phyloP scores from a whole-genome alignment of 225 moss, liverwort and hornwort species.

The Antitrichia curtipendula region DNA sequence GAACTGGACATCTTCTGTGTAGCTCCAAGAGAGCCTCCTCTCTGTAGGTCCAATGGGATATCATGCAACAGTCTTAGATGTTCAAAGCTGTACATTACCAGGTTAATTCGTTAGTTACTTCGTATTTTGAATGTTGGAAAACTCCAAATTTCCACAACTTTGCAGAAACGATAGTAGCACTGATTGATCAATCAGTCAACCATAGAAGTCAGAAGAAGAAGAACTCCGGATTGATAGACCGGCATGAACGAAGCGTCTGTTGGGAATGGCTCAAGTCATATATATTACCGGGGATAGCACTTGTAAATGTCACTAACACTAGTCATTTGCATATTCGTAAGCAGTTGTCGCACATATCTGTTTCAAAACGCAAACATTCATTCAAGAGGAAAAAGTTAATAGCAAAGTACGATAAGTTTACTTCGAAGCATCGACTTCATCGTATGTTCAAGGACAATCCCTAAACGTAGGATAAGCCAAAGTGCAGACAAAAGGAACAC shows the following conservation, averaged over 20 bases:
- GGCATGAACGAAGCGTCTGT: neutral
- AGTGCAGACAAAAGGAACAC: neutral
- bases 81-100: slow-evolving; percentile 31
- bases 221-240: neutral
- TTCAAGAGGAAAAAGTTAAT: neutral
- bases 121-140: neutral
- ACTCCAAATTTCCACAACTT: neutral
- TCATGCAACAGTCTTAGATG: slow-evolving; percentile 36
- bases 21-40: slow-evolving; percentile 10
- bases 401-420: neutral
- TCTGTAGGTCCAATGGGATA: slow-evolving; percentile 45
- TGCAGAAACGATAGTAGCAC: neutral
- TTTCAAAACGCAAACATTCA: neutral
- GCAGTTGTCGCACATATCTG: slow-evolving; percentile 55
- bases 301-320: slow-evolving; percentile 23
- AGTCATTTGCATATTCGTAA: slow-evolving; percentile 29
- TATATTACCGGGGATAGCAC: slow-evolving; percentile 33
- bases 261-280: neutral
- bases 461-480: neutral
- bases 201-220: neutral
- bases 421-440: neutral
- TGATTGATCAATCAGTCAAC: neutral
- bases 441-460: neutral
- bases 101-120: neutral
- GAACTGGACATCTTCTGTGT: slow-evolving; percentile 35